Conservation (phyloP, 306 rosid species). For the Lotus japonicus region DNA sequence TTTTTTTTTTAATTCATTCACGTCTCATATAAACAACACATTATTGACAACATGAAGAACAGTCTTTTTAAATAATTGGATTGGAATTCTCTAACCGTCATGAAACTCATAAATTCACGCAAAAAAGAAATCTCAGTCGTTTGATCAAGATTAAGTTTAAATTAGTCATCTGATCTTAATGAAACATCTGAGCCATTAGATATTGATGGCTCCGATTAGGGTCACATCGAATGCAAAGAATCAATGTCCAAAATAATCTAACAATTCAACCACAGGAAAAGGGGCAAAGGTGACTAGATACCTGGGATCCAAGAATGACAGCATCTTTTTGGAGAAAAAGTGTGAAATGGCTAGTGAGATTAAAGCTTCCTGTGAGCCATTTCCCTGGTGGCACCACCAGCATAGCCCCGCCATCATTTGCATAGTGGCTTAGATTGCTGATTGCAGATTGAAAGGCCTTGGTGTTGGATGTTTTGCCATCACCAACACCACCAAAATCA, state of each 20-base stretch:
- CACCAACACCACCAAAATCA: constrained; percentile 74
- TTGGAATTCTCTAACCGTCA: too few relatives aligned
- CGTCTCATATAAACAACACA: background rate
- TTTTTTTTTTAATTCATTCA: too few relatives aligned
- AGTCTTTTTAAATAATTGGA: too few relatives aligned
- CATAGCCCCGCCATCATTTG: constrained; percentile 57
- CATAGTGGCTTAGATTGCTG: constrained; percentile 32
- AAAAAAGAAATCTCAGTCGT: too few relatives aligned
- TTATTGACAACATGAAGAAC: background rate
- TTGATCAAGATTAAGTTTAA: too few relatives aligned
- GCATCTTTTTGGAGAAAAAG: constrained; percentile 61
- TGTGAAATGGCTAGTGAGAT: constrained; percentile 80
- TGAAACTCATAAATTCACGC: too few relatives aligned
- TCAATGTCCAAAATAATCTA: background rate
- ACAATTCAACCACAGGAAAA: background rate
- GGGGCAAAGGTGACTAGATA: background rate
- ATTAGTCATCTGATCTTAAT: too few relatives aligned
- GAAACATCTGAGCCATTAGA: too few relatives aligned
- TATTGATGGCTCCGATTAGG: too few relatives aligned
- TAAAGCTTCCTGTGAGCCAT: constrained; percentile 83
- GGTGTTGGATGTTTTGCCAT: constrained; percentile 70
- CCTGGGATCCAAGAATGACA: constrained; percentile 59
- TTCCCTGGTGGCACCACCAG: constrained; percentile 67
- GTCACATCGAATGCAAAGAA: too few relatives aligned
- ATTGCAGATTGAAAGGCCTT: constrained; percentile 53